Base-by-base conservation (phyloP, 73 alveolate genomes). In the Paramecium primaurelia region DNA sequence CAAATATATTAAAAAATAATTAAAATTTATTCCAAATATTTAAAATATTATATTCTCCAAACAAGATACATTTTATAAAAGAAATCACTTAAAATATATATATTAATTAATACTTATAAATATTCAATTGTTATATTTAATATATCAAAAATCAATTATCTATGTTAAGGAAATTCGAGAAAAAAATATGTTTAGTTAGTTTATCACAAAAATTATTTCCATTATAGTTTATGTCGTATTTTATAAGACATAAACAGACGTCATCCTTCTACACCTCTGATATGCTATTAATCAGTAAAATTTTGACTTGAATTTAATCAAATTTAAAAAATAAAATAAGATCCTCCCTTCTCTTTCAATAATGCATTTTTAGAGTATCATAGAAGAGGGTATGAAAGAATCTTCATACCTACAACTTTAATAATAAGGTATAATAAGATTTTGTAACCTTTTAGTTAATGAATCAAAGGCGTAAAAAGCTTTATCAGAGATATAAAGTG, bases 281-380 rank as follows among this genome's bases (percentile, higher is more conserved):
- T 77, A 20, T 44, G 71, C 42, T 16, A 38, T 77, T 77, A 34
- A 37, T 77, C 89, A 77, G 89, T 77, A 77, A 77, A 77, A 77
- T 77, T 77, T 77, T 77, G 89, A 77, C 59, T 77, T 37, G 64
- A 44, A 77, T 77, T 77, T n/a, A 49, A 49, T 26, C 47, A 22
- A 40, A 11, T 40, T 77, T 77, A 34, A 77, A 77, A 26, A 77
- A 26, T 44, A 71, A 77, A 77, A 18, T 10, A 71, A 71, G 86
- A 71, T 71, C 40, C 58, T 8, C 22, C 59, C 59, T 22, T 22
- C 51, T 16, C 22, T 8, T 14, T 49, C 25, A 49, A 49, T 14
- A 22, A 71, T 30, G 58, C 59, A 30, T 34, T 34, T 71, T 8
- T 38, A 71, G 32, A 37, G 18, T 25, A 28, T 12, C n/a, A 25